Evolutionary conservation across 345 rosid genomes (phyloP).

Genomic region (Populus deltoides): DNA sequence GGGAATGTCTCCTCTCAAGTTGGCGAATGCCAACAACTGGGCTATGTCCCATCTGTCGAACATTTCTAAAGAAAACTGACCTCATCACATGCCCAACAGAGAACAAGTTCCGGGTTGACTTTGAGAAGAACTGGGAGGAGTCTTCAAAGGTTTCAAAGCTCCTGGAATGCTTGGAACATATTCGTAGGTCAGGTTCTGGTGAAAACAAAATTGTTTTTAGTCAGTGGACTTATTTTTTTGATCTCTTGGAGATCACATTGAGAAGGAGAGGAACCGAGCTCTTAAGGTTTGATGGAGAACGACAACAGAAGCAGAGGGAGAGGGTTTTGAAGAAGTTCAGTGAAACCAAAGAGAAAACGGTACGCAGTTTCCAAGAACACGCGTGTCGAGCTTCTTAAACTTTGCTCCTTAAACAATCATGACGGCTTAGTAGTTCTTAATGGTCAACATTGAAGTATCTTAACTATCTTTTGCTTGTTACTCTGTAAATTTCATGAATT

Average conservation of each 20-base stretch:
- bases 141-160: conserved; percentile 60
- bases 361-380: conserved; percentile 17
- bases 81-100: conserved; percentile 58
- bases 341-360: conserved; percentile 52
- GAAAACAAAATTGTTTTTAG: conserved; percentile 69
- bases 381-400: neutral
- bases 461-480: neutral
- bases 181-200: conserved; percentile 32
- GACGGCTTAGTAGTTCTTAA: too few relatives aligned
- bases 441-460: too few relatives aligned
- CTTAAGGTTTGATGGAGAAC: conserved; percentile 56
- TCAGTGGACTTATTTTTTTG: conserved; percentile 68
- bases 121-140: conserved; percentile 60
- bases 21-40: conserved; percentile 49
- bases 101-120: conserved; percentile 50
- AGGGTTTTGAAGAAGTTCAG: conserved; percentile 57
- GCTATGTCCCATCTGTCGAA: conserved; percentile 54
- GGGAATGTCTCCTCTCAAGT: conserved; percentile 63
- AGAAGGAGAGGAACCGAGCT: conserved; percentile 41
- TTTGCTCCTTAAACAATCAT: too few relatives aligned
- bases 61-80: conserved; percentile 39
- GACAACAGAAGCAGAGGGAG: conserved; percentile 56
- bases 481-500: conserved; percentile 34
- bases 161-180: conserved; percentile 46
- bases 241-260: conserved; percentile 59